These are phyloP conservation scores for Echites panduratus DNA, from an alignment of 257 asterid genomes.

Conservation along the genomic window DNA sequence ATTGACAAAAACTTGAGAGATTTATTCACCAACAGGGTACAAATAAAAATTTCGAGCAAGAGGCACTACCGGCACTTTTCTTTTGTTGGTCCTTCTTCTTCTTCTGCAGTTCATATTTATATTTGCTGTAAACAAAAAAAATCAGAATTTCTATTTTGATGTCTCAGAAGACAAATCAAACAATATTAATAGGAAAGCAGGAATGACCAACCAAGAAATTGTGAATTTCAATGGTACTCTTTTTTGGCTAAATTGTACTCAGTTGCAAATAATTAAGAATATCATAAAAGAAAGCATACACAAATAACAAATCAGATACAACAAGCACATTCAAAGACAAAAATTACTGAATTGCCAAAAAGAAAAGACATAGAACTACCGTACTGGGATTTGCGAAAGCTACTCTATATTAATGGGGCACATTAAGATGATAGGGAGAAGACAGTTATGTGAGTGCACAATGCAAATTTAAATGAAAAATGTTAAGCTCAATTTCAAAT, in stretches of 20 bases:
- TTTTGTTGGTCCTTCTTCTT: slow-evolving; percentile 96
- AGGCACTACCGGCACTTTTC: slow-evolving; percentile 62
- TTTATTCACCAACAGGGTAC: slow-evolving; percentile 12
- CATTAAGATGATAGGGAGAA: neutral
- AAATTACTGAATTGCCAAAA: too few species aligned
- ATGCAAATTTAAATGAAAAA: neutral
- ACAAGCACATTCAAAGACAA: neutral
- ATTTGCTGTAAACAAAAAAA: slow-evolving; percentile 51
- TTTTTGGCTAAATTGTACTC: too few species aligned
- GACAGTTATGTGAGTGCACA: neutral
- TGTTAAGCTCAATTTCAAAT: neutral
- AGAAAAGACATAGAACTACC: neutral
- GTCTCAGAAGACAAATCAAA: neutral
- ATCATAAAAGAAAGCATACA: neutral
- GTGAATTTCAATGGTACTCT: too few species aligned
- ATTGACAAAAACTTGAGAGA: neutral
- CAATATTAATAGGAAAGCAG: neutral
- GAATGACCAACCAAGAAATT: neutral
- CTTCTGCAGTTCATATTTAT: slow-evolving; percentile 83
- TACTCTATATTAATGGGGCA: neutral
- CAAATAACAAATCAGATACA: neutral
- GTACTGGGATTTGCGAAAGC: neutral
- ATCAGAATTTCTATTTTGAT: neutral
- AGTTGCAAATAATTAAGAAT: neutral
- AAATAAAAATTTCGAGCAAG: slow-evolving; percentile 8